Base-by-base conservation (phyloP, 2,329 filamentous ascomycete species). In the Alternaria hordeiaustralica region DNA sequence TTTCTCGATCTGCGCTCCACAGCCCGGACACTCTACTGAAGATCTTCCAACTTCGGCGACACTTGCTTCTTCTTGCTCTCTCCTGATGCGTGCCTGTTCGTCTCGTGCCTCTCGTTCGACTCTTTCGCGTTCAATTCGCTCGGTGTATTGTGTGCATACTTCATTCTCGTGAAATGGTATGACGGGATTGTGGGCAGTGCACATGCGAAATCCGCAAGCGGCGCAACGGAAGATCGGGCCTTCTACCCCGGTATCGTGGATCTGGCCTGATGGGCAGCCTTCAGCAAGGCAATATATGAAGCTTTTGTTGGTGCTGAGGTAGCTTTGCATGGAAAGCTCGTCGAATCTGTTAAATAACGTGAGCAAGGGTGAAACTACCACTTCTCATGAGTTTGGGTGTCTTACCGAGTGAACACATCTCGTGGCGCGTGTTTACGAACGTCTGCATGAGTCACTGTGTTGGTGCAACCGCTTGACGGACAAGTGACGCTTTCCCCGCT, bases 141-240 rank as follows among this genome's bases (percentile, higher is more conserved):
- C 18, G 4, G 2, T 21, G n/a, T 65, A 67, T 5, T 60, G 46
- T 2, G 44, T 12, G 9, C 56, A 65, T 0, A 45, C 28, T 13
- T 67, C 61, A 11, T 55, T 18, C 3, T 55, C 54, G 55, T 67
- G 64, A n/a, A 67, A 65, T 0, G 61, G 36, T 23, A 64, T 20
- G 0, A 21, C 8, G 0, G 43, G 45, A 1, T 61, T n/a, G 28
- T 61, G 58, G 3, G 21, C 26, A 13, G 55, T 67, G 18, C 62
- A 62, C 15, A 60, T 26, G 2, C 55, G 58, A 8, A 15, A 55
- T 1, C 12, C 13, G 3, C 58, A 67, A 4, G 41, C 55, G 1
- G 5, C 23, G 18, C 61, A 67, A 4, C 58, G 51, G 3, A 54
- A 67, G 20, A 62, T 60, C 0, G 58, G 23, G 0, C 46, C 51